phyloP scores from a whole-genome alignment of 2,329 filamentous ascomycete genomes.

The Trichoderma atrobrunneum region DNA sequence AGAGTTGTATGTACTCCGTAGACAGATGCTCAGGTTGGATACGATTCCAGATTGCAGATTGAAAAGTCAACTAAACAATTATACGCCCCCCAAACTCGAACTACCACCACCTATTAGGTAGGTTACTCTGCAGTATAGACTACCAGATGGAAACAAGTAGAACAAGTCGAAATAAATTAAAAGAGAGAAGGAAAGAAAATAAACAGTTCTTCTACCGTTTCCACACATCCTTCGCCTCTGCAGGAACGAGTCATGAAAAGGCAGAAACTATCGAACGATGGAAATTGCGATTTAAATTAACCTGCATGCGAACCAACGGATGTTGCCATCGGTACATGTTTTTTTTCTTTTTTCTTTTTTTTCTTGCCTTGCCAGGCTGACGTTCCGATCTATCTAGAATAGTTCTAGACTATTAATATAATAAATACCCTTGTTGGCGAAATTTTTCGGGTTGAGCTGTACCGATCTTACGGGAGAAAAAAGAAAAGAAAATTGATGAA shows the following conservation, averaged over 20 bases:
- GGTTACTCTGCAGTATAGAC: neutral
- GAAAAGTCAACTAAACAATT: neutral
- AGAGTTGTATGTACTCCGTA: neutral
- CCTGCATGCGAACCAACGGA: neutral
- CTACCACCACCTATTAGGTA: neutral
- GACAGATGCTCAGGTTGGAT: neutral
- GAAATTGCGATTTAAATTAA: neutral
- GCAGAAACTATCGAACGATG: neutral
- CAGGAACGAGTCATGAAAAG: slow-evolving; percentile 11
- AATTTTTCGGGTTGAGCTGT: neutral
- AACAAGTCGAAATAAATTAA: neutral
- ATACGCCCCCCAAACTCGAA: neutral
- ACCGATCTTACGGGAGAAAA: neutral
- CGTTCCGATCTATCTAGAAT: neutral
- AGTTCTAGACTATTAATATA: neutral
- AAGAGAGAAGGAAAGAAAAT: neutral
- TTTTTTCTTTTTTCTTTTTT: neutral
- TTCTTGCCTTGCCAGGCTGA: neutral
- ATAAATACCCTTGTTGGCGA: neutral
- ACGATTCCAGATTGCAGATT: neutral
- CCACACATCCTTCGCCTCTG: neutral
- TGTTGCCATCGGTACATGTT: neutral
- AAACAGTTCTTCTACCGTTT: neutral
- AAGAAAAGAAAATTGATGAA: neutral
- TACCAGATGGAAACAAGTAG: neutral